Percentiles rank a stretch among this genome's conserved stretches.
Conservation (phyloP, 768 basidiomycete species). For the Suillus spraguei region DNA sequence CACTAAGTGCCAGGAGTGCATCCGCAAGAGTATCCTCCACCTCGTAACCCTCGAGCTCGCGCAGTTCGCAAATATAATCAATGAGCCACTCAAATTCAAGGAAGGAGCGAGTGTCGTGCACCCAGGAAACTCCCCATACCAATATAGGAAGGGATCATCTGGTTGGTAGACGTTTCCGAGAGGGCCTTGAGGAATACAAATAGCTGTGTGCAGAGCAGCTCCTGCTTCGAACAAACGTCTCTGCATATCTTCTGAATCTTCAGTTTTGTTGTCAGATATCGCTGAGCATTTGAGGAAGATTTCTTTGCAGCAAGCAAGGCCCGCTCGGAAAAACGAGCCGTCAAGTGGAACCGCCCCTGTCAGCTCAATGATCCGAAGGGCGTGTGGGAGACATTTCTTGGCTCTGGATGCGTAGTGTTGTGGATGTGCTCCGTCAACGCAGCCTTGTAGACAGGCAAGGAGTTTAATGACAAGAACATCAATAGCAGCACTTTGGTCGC, state of each 20-base stretch:
- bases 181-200: conserved; percentile 4
- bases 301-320: conserved; percentile 9
- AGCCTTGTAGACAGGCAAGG: conserved; percentile 1
- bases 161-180: conserved; percentile 1
- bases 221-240: conserved; percentile 6
- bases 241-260: not conserved
- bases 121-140: conserved; percentile 9
- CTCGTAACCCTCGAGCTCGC: conserved; percentile 7
- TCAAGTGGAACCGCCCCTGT: conserved; percentile 3
- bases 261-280: not conserved
- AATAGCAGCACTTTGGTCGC: conserved; percentile 1
- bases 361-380: conserved; percentile 9
- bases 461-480: conserved; percentile 2
- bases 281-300: not conserved
- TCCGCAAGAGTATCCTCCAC: conserved; percentile 13
- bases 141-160: conserved; percentile 8
- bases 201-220: conserved; percentile 4
- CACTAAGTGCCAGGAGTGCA: conserved; percentile 13
- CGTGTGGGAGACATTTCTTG: conserved; percentile 7
- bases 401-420: conserved; percentile 7
- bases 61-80: conserved; percentile 11
- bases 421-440: conserved; percentile 5
- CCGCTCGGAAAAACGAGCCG: conserved; percentile 8
- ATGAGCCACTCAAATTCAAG: conserved; percentile 13
- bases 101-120: not conserved